A percentile compares a stretch with the other conserved stretches of the same genome.
Evolutionary conservation across 805 yeast genomes (phyloP).

Genomic region (Candida railenensis): DNA sequence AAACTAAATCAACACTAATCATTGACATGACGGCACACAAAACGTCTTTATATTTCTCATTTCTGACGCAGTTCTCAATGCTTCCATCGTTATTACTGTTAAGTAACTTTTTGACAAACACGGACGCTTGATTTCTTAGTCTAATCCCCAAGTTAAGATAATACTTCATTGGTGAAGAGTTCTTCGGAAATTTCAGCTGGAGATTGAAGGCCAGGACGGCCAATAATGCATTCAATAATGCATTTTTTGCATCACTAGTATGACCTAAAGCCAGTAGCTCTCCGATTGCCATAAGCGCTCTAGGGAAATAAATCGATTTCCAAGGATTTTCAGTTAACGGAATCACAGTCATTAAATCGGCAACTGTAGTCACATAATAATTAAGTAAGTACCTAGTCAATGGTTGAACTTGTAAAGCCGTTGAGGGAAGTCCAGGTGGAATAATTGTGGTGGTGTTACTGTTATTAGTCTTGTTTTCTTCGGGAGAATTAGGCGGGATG

Average conservation of each 20-base stretch:
- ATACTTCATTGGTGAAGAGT: constrained; percentile 64
- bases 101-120: constrained; percentile 58
- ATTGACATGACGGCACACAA: constrained; percentile 79
- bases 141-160: constrained; percentile 73
- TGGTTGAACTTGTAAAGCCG: constrained; percentile 65
- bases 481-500: constrained; percentile 22
- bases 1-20: constrained; percentile 84
- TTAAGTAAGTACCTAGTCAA: constrained; percentile 69
- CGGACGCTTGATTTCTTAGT: constrained; percentile 71
- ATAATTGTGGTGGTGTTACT: constrained; percentile 12
- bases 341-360: constrained; percentile 74
- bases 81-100: constrained; percentile 29
- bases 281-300: constrained; percentile 80
- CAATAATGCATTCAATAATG: constrained; percentile 71
- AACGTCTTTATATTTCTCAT: constrained; percentile 77
- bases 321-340: constrained; percentile 78
- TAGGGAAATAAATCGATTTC: constrained; percentile 82
- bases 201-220: constrained; percentile 83
- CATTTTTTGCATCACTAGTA: constrained; percentile 74
- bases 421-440: constrained; percentile 47
- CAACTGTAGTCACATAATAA: constrained; percentile 73
- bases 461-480: constrained; percentile 11
- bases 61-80: constrained; percentile 47
- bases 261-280: constrained; percentile 72
- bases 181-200: constrained; percentile 67